Evolutionary conservation across 202 grass and related monocot genomes (phyloP).

Genomic region (Eragrostis tef): DNA sequence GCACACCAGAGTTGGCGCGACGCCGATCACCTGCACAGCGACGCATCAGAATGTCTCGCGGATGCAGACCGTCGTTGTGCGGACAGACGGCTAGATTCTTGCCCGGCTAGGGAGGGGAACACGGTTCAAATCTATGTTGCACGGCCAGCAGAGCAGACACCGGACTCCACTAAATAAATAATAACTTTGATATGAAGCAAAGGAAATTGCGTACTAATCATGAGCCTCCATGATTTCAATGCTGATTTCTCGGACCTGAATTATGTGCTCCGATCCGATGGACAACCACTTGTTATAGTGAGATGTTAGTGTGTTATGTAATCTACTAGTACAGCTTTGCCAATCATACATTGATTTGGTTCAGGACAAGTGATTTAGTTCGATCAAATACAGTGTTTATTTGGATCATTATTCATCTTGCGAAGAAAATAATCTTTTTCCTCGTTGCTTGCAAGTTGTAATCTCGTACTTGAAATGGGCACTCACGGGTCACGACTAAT

Average conservation of each 20-base stretch:
- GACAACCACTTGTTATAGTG: neutral
- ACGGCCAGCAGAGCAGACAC: neutral
- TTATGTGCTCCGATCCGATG: neutral
- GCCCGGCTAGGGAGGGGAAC: too few relatives aligned
- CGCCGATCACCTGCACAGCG: neutral
- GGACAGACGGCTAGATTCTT: neutral
- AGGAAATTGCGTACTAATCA: constrained; percentile 19
- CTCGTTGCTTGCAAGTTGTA: neutral
- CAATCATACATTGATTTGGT: too few relatives aligned
- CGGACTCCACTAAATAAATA: constrained; percentile 28
- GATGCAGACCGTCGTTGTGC: neutral
- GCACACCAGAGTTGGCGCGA: neutral
- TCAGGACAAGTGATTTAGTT: too few relatives aligned
- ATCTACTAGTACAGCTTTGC: too few relatives aligned
- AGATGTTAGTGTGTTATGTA: neutral
- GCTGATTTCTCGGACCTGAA: neutral
- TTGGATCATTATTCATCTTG: neutral
- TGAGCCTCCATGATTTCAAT: constrained; percentile 14
- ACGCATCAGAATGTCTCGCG: neutral
- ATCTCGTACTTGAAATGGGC: neutral
- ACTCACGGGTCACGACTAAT: neutral
- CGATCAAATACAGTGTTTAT: neutral
- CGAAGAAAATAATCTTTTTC: neutral
- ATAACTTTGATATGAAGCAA: constrained; percentile 44
- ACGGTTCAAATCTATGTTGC: constrained; percentile 15